Base-by-base conservation (phyloP, 208 protist species). In the Trypanosoma scelopori region DNA sequence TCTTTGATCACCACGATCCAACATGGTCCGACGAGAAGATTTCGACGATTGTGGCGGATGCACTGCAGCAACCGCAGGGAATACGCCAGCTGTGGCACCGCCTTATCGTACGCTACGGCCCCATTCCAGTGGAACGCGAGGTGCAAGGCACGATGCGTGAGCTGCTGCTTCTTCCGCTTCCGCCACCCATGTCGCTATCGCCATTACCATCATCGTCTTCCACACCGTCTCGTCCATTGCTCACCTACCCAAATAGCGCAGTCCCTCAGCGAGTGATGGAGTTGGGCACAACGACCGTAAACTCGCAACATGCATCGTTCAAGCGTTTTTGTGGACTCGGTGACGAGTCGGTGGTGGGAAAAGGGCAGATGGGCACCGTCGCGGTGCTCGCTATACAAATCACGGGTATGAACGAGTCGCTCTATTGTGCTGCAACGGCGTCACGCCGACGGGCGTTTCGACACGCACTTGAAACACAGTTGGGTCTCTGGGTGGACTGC, bases 1-100 rank as follows among this genome's bases (percentile, higher is more conserved):
- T 65, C 46, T 53, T 65, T 65, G 43, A 49, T 37, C 43, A 65
- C 20, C 48, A 65, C 30, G 60, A 47, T 37, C 45, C 60, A 16
- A 49, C 60, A 5, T 28, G 51, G 5, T 30, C 23, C 18, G 45
- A 65, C 12, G 6, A 59, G 45, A 12, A 53, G 16, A 65, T 65
- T 37, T 2, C 27, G 20, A 0, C 46, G 1, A 20, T 37, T 47
- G 22, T 59, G 9, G 28, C 16, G 6, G 30, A 53, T 11, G 60
- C 60, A n/a, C 22, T n/a, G 12, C 6, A 49, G 30, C 59, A 32
- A 1, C 25, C 47, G 23, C 25, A 52, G 5, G 60, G 60, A 15
- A 13, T 65, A 20, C 15, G 27, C 30, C 12, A 18, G 3, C 27
- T 65, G 22, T 65, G 60, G 60, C 9, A 65, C 16, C 5, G 28